phyloP scores from a whole-genome alignment of 257 asterid genomes.

The Euphrasia confusa region DNA sequence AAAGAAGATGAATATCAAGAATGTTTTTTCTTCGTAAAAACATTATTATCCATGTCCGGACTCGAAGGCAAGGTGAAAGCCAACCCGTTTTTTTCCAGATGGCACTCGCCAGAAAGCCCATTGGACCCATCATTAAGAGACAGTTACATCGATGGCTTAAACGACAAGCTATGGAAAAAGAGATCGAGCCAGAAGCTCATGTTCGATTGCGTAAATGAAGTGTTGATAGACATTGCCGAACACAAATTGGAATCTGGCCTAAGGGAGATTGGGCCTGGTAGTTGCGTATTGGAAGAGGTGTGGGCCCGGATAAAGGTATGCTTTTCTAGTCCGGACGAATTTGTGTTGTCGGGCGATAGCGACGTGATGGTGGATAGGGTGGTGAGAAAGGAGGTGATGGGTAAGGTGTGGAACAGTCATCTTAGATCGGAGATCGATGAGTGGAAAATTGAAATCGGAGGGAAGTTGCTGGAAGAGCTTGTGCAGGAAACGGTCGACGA shows the following conservation, averaged over 20 bases:
- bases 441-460: slow-evolving; percentile 48
- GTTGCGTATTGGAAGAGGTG: slow-evolving; percentile 36
- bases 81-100: slow-evolving; percentile 34
- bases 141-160: slow-evolving; percentile 33
- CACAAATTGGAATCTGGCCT: slow-evolving; percentile 39
- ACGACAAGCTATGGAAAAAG: slow-evolving; percentile 44
- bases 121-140: slow-evolving; percentile 66
- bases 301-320: slow-evolving; percentile 51
- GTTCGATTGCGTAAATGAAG: slow-evolving; percentile 66
- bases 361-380: slow-evolving; percentile 47
- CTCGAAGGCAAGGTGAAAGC: slow-evolving; percentile 40
- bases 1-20: slow-evolving; percentile 51
- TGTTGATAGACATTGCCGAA: slow-evolving; percentile 47
- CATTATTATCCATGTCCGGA: slow-evolving; percentile 49
- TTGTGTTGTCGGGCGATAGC: slow-evolving; percentile 25
- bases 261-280: slow-evolving; percentile 27
- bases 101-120: slow-evolving; percentile 74
- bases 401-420: slow-evolving; percentile 49
- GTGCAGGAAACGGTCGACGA: slow-evolving; percentile 53
- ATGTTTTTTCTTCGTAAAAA: slow-evolving; percentile 46
- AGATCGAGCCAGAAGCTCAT: slow-evolving; percentile 57
- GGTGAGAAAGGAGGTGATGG: slow-evolving; percentile 52
- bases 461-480: slow-evolving; percentile 54
- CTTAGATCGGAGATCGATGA: slow-evolving; percentile 46
- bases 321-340: slow-evolving; percentile 36